Evolutionary conservation across 1,139 yeast genomes (phyloP).

Genomic region (Yamadazyma blattariae): DNA sequence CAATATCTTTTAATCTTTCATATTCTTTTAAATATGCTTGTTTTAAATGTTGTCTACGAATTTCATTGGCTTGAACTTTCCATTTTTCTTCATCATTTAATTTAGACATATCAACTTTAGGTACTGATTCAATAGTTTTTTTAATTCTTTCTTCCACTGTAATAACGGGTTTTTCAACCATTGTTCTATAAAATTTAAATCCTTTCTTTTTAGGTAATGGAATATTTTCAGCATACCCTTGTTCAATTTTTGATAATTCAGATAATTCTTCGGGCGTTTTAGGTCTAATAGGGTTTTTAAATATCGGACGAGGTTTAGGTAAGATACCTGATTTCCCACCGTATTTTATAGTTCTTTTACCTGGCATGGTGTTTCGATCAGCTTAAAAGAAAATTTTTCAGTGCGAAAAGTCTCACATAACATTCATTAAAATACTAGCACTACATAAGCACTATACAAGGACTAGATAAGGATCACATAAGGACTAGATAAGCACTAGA

Average conservation of each 20-base stretch:
- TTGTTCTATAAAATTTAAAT: constrained; percentile 30
- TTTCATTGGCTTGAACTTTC: constrained; percentile 56
- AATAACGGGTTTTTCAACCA: constrained; percentile 51
- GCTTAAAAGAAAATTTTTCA: no score
- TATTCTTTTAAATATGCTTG: constrained; percentile 68
- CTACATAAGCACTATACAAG: no score
- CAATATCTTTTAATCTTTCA: constrained; percentile 41
- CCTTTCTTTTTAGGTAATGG: constrained; percentile 70
- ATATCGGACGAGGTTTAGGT: constrained; percentile 72
- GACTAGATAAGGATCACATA: no score
- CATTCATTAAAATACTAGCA: no score
- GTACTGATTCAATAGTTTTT: constrained; percentile 43
- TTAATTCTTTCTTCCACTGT: constrained; percentile 59
- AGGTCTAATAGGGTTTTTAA: constrained; percentile 64
- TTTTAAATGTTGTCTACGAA: constrained; percentile 69
- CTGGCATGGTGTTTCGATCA: no score
- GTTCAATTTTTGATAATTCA: constrained; percentile 45
- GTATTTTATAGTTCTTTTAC: constrained; percentile 49
- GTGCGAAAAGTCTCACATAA: no score
- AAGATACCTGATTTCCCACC: constrained; percentile 81
- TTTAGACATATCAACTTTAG: constrained; percentile 31
- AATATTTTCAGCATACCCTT: constrained; percentile 74
- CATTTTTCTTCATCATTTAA: constrained; percentile 51
- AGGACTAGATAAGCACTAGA: no score
- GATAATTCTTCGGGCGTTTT: constrained; percentile 29